A percentile compares a stretch with the other conserved stretches of the same genome.
phyloP scores from a whole-genome alignment of 768 basidiomycete species.

The Boletus insuetus region DNA sequence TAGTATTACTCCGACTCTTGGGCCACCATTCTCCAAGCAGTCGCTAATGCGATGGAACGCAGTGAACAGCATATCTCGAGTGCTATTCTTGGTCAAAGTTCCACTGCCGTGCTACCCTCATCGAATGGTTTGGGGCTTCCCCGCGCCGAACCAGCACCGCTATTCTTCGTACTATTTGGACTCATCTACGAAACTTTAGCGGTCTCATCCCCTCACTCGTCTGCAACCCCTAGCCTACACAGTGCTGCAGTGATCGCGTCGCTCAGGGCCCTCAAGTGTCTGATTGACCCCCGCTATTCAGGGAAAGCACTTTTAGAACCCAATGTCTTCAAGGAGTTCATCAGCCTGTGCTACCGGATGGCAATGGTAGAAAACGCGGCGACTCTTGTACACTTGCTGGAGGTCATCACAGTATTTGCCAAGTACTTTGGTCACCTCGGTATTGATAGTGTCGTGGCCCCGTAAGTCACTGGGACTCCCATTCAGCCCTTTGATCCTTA shows the following conservation, averaged over 20 bases:
- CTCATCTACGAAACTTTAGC: conserved; percentile 89
- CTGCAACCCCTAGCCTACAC: conserved; percentile 39
- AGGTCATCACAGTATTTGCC: conserved; percentile 62
- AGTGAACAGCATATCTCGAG: conserved; percentile 65
- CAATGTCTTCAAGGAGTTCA: conserved; percentile 85
- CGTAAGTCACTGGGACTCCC: conserved; percentile 11
- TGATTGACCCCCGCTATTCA: conserved; percentile 78
- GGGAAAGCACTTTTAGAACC: conserved; percentile 81
- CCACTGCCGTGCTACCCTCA: conserved; percentile 16
- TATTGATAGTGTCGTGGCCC: conserved; percentile 18
- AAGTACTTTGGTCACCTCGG: conserved; percentile 32
- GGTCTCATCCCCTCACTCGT: conserved; percentile 59
- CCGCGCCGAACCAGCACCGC: conserved; percentile 62
- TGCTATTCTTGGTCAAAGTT: conserved; percentile 73
- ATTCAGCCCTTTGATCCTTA: background rate
- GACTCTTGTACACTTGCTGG: conserved; percentile 70
- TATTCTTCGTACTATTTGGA: conserved; percentile 90
- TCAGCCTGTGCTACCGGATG: conserved; percentile 84
- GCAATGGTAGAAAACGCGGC: conserved; percentile 79
- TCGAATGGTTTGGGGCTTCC: conserved; percentile 21
- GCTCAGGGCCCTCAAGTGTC: conserved; percentile 71
- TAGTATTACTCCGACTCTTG: conserved; percentile 89
- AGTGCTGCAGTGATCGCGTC: conserved; percentile 55
- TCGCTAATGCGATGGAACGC: conserved; percentile 74
- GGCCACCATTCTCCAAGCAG: conserved; percentile 79